Evolutionary conservation across 768 basidiomycete genomes (phyloP), one percentile per base, ranked within the genome.

Genomic region (Russula sp.): DNA sequence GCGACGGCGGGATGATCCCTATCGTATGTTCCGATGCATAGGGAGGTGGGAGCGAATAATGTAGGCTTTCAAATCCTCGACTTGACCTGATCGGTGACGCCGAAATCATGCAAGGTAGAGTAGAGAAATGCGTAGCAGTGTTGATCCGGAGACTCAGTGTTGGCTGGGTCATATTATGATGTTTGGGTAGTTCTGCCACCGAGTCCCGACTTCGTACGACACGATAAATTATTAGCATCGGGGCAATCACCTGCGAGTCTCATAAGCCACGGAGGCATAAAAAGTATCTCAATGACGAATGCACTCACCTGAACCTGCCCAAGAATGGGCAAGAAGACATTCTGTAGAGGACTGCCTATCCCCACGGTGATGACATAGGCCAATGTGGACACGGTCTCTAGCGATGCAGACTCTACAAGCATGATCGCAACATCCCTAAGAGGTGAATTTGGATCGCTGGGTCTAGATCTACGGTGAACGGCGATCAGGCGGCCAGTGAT

Each of bases 331-430:
- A 67, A 65, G 36, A 67, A 62, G 18, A 49, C 36, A 42, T 66
- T 59, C 38, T 61, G 66, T 13, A 63, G 18, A 3, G 64, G 57
- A 56, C 66, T 67, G 20, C 52, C 32, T 16, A 67, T 35, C 8
- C 64, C 66, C 9, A 65, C 66, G 13, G 51, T 25, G 47, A 66
- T 59, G 10, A 67, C 65, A 46, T 67, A 67, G 9, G 60, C 29
- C 36, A 65, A 53, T 2, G 58, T 56, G 6, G 50, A 56, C 45
- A 56, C 52, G 1, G 60, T 63, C 48, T 65, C 60, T 10, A 67
- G 51, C 34, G 58, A 52, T 16, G 66, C 66, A 7, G 64, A 67
- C 61, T 67, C 55, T 10, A 65, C 50, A 11, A 67, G 42, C 50
- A 60, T 60, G 4, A 20, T 34, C 25, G 41, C 58, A 9, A 60